These are phyloP conservation scores for Phaeosphaeria sp. DNA, from an alignment of 2,329 filamentous ascomycete genomes.

Conservation along the genomic window DNA sequence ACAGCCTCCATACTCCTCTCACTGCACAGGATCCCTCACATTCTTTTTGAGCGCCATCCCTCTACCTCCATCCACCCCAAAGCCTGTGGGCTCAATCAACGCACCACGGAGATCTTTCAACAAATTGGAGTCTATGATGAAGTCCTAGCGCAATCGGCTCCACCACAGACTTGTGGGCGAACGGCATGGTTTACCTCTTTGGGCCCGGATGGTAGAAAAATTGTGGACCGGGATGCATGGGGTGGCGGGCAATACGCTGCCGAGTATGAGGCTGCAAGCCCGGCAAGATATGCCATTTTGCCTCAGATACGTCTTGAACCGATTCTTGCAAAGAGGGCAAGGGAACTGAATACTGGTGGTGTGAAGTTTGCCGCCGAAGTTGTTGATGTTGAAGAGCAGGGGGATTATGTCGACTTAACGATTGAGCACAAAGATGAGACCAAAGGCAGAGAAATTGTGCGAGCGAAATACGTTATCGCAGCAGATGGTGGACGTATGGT, in stretches of 20 bases:
- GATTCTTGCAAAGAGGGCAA: slow-evolving; percentile 36
- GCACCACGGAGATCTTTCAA: slow-evolving; percentile 37
- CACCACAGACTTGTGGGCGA: slow-evolving; percentile 23
- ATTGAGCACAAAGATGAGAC: slow-evolving; percentile 7
- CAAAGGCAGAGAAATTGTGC: neutral
- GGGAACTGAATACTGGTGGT: slow-evolving; percentile 36
- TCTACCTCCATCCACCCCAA: slow-evolving; percentile 44
- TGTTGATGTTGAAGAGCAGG: slow-evolving; percentile 21
- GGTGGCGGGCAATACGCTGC: slow-evolving; percentile 30
- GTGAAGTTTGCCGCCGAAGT: slow-evolving; percentile 39
- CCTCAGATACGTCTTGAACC: slow-evolving; percentile 49
- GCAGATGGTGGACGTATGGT: slow-evolving; percentile 44
- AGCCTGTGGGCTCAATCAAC: slow-evolving; percentile 40
- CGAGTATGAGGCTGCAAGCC: slow-evolving; percentile 32
- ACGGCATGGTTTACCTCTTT: slow-evolving; percentile 45
- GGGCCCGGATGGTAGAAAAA: slow-evolving; percentile 27
- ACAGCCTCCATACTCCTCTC: slow-evolving; percentile 40
- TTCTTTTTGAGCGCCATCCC: slow-evolving; percentile 41
- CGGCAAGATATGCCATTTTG: slow-evolving; percentile 36
- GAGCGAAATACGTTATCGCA: slow-evolving; percentile 38
- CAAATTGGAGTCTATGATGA: slow-evolving; percentile 40
- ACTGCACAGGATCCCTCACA: slow-evolving; percentile 28
- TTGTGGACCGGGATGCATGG: slow-evolving; percentile 38
- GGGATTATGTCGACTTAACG: slow-evolving; percentile 26
- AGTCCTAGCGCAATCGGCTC: slow-evolving; percentile 11